phyloP scores from a whole-genome alignment of 1,284 basidiomycete genomes.

The Cystobasidium sp. region DNA sequence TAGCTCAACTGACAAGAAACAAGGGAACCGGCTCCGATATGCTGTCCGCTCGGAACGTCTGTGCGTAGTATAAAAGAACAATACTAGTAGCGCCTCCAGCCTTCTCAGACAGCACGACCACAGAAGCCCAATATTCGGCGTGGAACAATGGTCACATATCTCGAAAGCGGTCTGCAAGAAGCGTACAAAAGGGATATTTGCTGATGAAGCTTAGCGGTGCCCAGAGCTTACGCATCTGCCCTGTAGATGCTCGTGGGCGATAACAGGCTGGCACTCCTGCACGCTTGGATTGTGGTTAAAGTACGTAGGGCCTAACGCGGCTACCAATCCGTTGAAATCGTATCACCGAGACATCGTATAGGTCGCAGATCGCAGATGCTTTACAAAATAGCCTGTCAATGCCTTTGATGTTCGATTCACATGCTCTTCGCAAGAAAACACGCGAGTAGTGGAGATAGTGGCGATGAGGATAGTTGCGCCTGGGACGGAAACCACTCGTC shows the following conservation, averaged over 20 bases:
- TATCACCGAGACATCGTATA: conserved; percentile 7
- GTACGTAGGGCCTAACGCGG: conserved; percentile 13
- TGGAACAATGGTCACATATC: conserved; percentile 2
- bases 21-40: conserved; percentile 12
- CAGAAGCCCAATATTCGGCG: background rate
- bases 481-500: conserved; percentile 14
- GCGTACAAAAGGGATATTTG: conserved; percentile 9
- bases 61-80: background rate
- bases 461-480: conserved; percentile 14
- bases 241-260: conserved; percentile 10
- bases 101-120: background rate
- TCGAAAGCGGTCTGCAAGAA: too few relatives aligned
- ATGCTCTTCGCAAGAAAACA: conserved; percentile 15
- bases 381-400: conserved; percentile 6
- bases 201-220: conserved; percentile 11
- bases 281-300: conserved; percentile 13
- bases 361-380: conserved; percentile 18
- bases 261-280: conserved; percentile 16
- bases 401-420: conserved; percentile 11
- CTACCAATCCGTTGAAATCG: conserved; percentile 9
- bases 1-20: conserved; percentile 21
- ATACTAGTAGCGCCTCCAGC: conserved; percentile 1
- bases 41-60: conserved; percentile 8
- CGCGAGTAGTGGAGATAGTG: conserved; percentile 17
- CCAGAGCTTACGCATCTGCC: conserved; percentile 8